These are phyloP conservation scores for Venustampulla echinocandica DNA, from an alignment of 495 filamentous ascomycete genomes.

Conservation along the genomic window DNA sequence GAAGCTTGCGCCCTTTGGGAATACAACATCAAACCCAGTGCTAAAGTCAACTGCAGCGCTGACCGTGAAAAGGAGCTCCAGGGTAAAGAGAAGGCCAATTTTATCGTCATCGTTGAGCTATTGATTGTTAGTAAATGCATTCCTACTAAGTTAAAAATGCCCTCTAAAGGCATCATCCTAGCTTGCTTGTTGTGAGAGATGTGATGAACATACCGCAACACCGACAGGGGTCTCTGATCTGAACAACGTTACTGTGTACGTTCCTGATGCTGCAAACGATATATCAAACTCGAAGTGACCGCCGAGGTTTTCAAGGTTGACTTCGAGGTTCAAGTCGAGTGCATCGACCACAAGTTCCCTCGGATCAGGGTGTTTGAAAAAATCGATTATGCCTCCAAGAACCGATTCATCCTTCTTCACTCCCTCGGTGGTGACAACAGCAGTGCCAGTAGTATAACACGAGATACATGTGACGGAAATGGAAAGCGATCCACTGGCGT, in stretches of 20 bases:
- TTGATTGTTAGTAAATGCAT: background rate
- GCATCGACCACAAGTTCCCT: background rate
- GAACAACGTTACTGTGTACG: background rate
- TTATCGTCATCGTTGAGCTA: background rate
- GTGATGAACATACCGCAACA: background rate
- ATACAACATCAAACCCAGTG: slow-evolving; percentile 2
- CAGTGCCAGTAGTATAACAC: slow-evolving; percentile 2
- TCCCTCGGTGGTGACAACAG: background rate
- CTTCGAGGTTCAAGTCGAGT: slow-evolving; percentile 1
- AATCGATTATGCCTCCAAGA: background rate
- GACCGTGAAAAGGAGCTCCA: background rate
- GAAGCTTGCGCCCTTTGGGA: slow-evolving; percentile 3
- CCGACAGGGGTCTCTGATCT: background rate
- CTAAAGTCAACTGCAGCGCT: slow-evolving; percentile 1
- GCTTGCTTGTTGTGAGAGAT: too few species aligned
- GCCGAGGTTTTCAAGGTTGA: background rate
- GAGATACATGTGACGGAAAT: background rate
- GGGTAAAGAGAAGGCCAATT: slow-evolving; percentile 1
- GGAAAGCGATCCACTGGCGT: background rate
- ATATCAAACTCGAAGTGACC: slow-evolving; percentile 4
- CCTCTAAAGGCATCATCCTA: too few species aligned
- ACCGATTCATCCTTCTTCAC: background rate
- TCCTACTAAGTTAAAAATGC: too few species aligned
- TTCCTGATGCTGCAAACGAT: background rate
- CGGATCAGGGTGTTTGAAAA: slow-evolving; percentile 5